phyloP scores from a whole-genome alignment of 106 monocot genomes.

The Iris macrosiphon region DNA sequence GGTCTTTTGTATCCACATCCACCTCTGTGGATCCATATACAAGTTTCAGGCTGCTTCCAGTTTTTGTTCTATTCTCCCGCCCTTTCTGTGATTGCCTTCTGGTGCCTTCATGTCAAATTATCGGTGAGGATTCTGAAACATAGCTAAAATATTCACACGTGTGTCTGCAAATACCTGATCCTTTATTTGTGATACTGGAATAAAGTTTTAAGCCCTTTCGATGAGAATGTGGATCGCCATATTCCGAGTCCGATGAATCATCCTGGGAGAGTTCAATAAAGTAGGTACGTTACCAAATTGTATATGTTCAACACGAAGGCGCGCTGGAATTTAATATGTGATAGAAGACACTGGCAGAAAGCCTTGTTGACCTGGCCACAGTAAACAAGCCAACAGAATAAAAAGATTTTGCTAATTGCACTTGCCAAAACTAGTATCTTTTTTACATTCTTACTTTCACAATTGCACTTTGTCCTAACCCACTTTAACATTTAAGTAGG shows the following conservation, averaged over 20 bases:
- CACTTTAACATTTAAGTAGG: too few relatives aligned
- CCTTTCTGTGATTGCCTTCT: constrained; percentile 10
- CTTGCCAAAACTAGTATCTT: constrained; percentile 1
- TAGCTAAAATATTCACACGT: too few relatives aligned
- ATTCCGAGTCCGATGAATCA: constrained; percentile 27
- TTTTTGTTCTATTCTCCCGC: constrained; percentile 8
- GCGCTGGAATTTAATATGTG: not conserved
- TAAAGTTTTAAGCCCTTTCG: constrained; percentile 8
- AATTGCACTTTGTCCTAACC: too few relatives aligned
- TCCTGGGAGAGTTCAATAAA: constrained; percentile 28
- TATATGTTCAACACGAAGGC: not conserved
- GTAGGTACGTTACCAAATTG: not conserved
- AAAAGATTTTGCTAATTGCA: not conserved
- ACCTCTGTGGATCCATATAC: constrained; percentile 5
- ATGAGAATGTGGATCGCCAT: constrained; percentile 7
- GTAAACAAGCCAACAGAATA: not conserved
- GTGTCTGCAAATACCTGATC: constrained; percentile 17
- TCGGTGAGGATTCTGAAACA: too few relatives aligned
- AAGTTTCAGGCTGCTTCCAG: constrained; percentile 12
- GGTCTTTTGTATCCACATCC: constrained; percentile 16
- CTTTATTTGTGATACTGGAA: not conserved
- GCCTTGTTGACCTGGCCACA: not conserved
- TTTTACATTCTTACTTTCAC: too few relatives aligned
- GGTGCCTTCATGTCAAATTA: not conserved
- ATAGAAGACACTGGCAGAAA: too few relatives aligned